Base-by-base conservation (phyloP, 1,139 yeast genomes). In the Torulaspora globosa region DNA sequence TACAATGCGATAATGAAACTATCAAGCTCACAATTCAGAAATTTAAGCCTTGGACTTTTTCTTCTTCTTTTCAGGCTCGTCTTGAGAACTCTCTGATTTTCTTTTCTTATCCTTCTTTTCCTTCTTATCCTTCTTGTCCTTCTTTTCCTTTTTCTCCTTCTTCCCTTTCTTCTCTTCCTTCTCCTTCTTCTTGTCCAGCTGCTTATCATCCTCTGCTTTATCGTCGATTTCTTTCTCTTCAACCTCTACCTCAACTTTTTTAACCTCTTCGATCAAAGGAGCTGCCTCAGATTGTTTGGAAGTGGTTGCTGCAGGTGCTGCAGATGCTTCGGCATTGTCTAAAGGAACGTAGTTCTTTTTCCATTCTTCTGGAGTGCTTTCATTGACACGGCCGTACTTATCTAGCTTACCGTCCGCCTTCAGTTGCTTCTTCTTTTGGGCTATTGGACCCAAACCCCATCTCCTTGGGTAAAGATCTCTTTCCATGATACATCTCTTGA, bases 391-490 rank as follows among this genome's bases (percentile, higher is more conserved):
- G 54, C 98, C 98, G 65, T 73, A 92, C 73, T 90, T 88, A 75
- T 92, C 98, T 63, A 92, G 82, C 73, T 92, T 92, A 63, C 98
- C 98, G 58, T 87, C 96, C 47, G 95, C 86, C 79, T 90, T 92
- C 78, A 92, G 75, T 75, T 90, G 96, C 79, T 92, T 92, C 85
- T 92, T 92, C 84, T 88, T 89, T 72, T 87, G 90, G 54, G 98
- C 98, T 67, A 90, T 88, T 63, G 98, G 98, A 61, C 98, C 98
- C 63, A 92, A 75, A 54, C 98, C 98, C 98, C 98, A 92, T 79
- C 97, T 84, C 79, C 98, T 86, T 73, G 98, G 98, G 71, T 92
- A 92, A 47, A 95, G 81, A 70, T 92, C 98, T 75, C 98, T 84
- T 75, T 92, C 98, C 98, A 92, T 92, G 62, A 92, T 92, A 76